A percentile compares a stretch with the other conserved stretches of the same genome.
Evolutionary conservation across 2,329 filamentous ascomycete genomes (phyloP).

Genomic region (Penicillium sp.): DNA sequence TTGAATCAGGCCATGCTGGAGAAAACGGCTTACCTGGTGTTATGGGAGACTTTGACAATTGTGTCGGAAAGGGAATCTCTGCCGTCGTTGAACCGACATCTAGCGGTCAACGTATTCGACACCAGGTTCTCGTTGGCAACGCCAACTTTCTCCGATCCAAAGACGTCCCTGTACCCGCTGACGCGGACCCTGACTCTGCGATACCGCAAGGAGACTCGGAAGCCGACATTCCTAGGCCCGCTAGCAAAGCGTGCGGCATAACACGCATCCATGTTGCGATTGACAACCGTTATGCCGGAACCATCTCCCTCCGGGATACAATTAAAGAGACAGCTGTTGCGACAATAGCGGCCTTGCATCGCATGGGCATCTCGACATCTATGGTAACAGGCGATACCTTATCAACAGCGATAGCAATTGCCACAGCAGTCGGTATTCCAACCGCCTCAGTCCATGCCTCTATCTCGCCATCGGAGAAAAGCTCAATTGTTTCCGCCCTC

Average conservation of each 20-base stretch:
- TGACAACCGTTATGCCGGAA: conserved; percentile 75
- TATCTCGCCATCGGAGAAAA: conserved; percentile 89
- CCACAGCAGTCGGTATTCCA: conserved; percentile 76
- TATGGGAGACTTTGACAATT: conserved; percentile 78
- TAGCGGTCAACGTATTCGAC: conserved; percentile 65
- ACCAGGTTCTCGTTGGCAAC: conserved; percentile 82
- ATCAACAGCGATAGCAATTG: conserved; percentile 80
- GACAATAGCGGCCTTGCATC: conserved; percentile 75
- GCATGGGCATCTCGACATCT: conserved; percentile 81
- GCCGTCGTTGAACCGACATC: conserved; percentile 76
- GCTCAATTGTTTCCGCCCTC: conserved; percentile 74
- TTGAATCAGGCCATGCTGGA: conserved; percentile 67
- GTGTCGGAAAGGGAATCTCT: conserved; percentile 80
- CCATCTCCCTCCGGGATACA: conserved; percentile 80
- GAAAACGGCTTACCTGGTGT: conserved; percentile 79
- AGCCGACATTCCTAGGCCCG: conserved; percentile 34
- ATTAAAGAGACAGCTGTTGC: conserved; percentile 85
- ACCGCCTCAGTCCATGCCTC: conserved; percentile 75
- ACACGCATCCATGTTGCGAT: conserved; percentile 93
- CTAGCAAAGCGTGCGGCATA: conserved; percentile 59
- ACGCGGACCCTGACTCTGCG: conserved; percentile 37
- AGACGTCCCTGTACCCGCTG: conserved; percentile 54
- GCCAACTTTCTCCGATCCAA: conserved; percentile 71
- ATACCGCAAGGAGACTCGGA: conserved; percentile 19
- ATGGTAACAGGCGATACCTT: conserved; percentile 93